A percentile compares a stretch with the other conserved stretches of the same genome.
phyloP scores from a whole-genome alignment of 2,329 filamentous ascomycete genomes.

The Pseudogymnoascus sp. region DNA sequence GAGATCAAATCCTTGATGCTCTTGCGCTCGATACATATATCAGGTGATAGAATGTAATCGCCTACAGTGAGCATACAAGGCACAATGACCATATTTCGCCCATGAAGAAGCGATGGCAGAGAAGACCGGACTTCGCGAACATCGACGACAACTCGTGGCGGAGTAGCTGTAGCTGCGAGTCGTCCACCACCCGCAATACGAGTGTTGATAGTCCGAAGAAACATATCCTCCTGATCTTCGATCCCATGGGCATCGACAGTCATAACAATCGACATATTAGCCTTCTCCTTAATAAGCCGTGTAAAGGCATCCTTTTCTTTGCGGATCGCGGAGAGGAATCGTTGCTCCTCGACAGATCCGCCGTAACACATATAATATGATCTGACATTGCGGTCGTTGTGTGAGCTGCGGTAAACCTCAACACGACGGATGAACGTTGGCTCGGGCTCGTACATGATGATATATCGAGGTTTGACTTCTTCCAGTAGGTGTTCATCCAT shows the following conservation, averaged over 20 bases:
- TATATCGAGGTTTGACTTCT: constrained; percentile 84
- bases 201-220: constrained; percentile 92
- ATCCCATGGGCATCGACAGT: constrained; percentile 60
- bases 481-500: constrained; percentile 95
- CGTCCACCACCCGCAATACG: constrained; percentile 89
- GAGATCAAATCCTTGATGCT: constrained; percentile 84
- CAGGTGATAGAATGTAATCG: constrained; percentile 87
- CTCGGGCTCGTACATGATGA: constrained; percentile 98
- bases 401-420: constrained; percentile 92
- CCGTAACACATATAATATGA: constrained; percentile 98
- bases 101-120: constrained; percentile 83
- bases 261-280: constrained; percentile 83
- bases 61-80: constrained; percentile 95
- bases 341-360: constrained; percentile 89
- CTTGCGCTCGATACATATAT: constrained; percentile 91
- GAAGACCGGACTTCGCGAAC: constrained; percentile 94
- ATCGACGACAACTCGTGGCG: constrained; percentile 86
- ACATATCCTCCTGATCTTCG: constrained; percentile 80
- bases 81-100: constrained; percentile 76
- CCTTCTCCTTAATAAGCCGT: constrained; percentile 86
- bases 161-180: constrained; percentile 72
- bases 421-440: constrained; percentile 88
- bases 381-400: constrained; percentile 77
- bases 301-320: constrained; percentile 96
- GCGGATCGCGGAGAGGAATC: constrained; percentile 81